A percentile compares a stretch with the other conserved stretches of the same genome.
These are phyloP conservation scores for Fusarium guadeloupense DNA, from an alignment of 2,329 filamentous ascomycete species.

Conservation along the genomic window DNA sequence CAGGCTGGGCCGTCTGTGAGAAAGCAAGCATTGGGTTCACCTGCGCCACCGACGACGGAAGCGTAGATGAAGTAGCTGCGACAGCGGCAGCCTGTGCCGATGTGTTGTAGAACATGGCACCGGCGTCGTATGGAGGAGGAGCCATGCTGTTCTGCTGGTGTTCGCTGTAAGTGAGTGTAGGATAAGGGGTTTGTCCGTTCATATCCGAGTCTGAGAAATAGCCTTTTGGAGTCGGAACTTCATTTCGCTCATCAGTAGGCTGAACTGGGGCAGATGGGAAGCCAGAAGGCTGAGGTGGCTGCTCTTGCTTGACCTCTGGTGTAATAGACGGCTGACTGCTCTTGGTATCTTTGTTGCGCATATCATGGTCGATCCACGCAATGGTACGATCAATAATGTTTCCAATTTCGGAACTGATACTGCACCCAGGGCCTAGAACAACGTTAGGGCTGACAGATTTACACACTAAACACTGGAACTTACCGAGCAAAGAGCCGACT, in stretches of 20 bases:
- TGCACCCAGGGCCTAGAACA: constrained; percentile 54
- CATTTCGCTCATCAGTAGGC: constrained; percentile 14
- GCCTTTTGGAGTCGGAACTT: constrained; percentile 40
- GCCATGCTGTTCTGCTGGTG: constrained; percentile 38
- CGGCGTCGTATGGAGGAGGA: constrained; percentile 40
- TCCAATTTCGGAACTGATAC: constrained; percentile 56
- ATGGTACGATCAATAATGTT: constrained; percentile 62
- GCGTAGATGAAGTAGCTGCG: constrained; percentile 34
- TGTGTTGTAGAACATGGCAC: constrained; percentile 45
- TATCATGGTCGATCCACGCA: constrained; percentile 61
- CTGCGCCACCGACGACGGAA: constrained; percentile 40
- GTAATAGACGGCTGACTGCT: constrained; percentile 22
- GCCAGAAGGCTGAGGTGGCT: constrained; percentile 36
- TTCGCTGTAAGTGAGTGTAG: constrained; percentile 45
- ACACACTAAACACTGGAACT: constrained; percentile 41
- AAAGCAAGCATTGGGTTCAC: constrained; percentile 53
- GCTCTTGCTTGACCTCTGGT: constrained; percentile 52
- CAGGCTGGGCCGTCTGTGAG: constrained; percentile 49
- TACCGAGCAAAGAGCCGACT: constrained; percentile 73
- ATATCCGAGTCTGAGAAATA: constrained; percentile 45
- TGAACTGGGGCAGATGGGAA: constrained; percentile 28
- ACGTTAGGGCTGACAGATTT: constrained; percentile 25
- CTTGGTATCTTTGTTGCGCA: constrained; percentile 48
- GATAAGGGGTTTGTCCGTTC: constrained; percentile 44
- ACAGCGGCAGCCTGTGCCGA: constrained; percentile 33